These are phyloP conservation scores for Phycomyces nitens DNA, from an alignment of 192 early-diverging fungal species.

Conservation along the genomic window DNA sequence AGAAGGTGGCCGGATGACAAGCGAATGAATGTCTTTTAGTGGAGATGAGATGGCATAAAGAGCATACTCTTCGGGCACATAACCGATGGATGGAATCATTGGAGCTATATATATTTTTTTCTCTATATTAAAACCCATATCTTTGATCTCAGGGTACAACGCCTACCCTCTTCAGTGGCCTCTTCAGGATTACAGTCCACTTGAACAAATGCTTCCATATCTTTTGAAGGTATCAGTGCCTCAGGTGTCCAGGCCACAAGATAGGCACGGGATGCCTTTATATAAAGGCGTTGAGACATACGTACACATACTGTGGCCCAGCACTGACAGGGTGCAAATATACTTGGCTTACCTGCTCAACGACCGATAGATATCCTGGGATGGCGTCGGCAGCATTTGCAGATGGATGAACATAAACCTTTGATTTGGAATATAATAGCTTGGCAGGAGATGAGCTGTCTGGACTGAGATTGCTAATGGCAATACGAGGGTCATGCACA, in stretches of 20 bases:
- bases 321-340: too few species aligned
- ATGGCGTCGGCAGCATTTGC: conserved; percentile 56
- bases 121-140: too few species aligned
- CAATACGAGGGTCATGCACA: too few species aligned
- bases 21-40: conserved; percentile 52
- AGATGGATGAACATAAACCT: conserved; percentile 70
- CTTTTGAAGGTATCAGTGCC: conserved; percentile 52
- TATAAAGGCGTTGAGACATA: neutral
- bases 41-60: conserved; percentile 64
- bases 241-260: conserved; percentile 74
- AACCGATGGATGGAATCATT: conserved; percentile 4
- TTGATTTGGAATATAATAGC: conserved; percentile 66
- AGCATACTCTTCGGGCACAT: conserved; percentile 24
- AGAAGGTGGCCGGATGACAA: conserved; percentile 63
- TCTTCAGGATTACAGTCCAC: conserved; percentile 51
- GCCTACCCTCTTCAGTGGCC: conserved; percentile 7
- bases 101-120: conserved; percentile 3
- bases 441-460: conserved; percentile 47
- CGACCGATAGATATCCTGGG: conserved; percentile 63
- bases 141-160: neutral
- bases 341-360: conserved; percentile 30
- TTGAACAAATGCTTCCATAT: conserved; percentile 60
- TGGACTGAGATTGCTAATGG: too few species aligned
- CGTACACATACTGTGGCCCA: too few species aligned
- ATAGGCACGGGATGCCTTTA: conserved; percentile 34